A percentile compares a stretch with the other conserved stretches of the same genome.
phyloP scores from a whole-genome alignment of 768 basidiomycete genomes.

The Russula sp. region DNA sequence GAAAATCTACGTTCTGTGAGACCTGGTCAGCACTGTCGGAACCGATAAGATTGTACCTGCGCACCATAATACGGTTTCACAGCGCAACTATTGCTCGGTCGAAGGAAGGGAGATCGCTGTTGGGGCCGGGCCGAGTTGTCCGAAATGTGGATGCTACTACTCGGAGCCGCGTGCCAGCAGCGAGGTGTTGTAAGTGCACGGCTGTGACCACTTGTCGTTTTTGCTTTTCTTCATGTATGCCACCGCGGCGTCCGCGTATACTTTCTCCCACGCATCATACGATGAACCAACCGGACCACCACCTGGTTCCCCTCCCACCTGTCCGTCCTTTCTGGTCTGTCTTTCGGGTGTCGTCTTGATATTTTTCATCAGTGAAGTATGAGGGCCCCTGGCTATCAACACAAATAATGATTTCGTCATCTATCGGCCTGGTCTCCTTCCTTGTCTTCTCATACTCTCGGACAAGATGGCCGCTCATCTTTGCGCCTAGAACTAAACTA shows the following conservation, averaged over 20 bases:
- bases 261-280: constrained; percentile 17
- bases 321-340: constrained; percentile 35
- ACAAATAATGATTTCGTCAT: constrained; percentile 70
- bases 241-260: background rate
- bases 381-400: constrained; percentile 96
- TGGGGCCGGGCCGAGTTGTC: no score
- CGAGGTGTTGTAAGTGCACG: no score
- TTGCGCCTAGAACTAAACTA: constrained; percentile 89
- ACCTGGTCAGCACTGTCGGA: background rate
- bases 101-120: no score
- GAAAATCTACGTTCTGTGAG: constrained; percentile 20
- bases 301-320: constrained; percentile 59
- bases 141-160: no score
- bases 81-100: no score
- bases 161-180: no score
- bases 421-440: constrained; percentile 76
- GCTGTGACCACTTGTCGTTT: no score
- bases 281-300: constrained; percentile 43
- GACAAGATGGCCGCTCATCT: constrained; percentile 82
- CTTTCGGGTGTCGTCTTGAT: constrained; percentile 15
- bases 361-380: constrained; percentile 51
- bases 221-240: background rate
- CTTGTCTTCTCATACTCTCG: constrained; percentile 85
- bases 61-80: background rate
- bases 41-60: background rate